Conservation (phyloP, 352 stramenopile genomes). For the Phytopythium mirpurense region DNA sequence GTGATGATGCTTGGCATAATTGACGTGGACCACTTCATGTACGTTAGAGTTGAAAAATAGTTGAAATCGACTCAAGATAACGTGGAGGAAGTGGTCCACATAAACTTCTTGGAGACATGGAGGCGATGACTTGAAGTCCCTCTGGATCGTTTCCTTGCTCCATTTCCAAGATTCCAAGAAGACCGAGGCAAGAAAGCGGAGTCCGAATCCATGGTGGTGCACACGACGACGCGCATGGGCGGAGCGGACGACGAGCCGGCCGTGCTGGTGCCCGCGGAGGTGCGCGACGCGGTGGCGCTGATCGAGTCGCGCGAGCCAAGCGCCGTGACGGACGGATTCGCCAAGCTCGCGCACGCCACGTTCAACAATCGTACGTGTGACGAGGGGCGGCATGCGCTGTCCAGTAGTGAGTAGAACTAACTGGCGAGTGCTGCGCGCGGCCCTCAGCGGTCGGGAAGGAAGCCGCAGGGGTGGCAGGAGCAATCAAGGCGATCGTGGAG, state of each 20-base stretch:
- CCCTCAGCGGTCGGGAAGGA: conserved; percentile 58
- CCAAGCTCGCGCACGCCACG: conserved; percentile 66
- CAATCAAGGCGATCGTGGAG: conserved; percentile 49
- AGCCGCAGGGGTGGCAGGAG: conserved; percentile 43
- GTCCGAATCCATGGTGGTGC: conserved; percentile 26
- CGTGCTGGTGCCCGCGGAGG: conserved; percentile 30
- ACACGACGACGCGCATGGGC: conserved; percentile 47
- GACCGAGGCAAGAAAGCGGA: neutral
- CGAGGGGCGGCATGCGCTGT: too few species aligned
- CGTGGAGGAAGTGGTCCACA: too few species aligned
- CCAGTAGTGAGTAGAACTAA: too few species aligned
- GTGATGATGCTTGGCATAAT: neutral
- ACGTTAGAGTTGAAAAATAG: too few species aligned
- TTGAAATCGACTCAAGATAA: too few species aligned
- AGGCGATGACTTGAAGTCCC: neutral
- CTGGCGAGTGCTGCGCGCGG: neutral
- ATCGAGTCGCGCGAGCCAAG: conserved; percentile 53
- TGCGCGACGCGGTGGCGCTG: conserved; percentile 59
- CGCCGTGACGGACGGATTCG: conserved; percentile 50
- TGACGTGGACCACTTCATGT: neutral
- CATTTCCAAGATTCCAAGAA: too few species aligned
- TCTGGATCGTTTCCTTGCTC: neutral
- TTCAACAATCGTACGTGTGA: conserved; percentile 70
- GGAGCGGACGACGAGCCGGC: conserved; percentile 26
- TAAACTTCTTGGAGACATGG: too few species aligned